Conservation (phyloP, 2,329 filamentous ascomycete genomes). For the Sporothrix humicola region DNA sequence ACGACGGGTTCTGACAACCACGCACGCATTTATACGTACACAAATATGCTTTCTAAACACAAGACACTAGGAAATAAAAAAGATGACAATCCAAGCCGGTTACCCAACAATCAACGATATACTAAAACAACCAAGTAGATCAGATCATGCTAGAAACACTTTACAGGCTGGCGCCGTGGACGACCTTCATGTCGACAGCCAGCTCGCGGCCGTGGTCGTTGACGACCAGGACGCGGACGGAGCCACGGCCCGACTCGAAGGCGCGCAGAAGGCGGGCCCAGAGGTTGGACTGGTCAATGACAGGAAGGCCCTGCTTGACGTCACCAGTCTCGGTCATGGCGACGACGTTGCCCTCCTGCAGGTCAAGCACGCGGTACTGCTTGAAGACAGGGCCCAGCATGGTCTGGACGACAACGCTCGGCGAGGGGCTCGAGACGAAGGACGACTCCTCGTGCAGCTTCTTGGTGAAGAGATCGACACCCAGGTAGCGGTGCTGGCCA, state of each 20-base stretch:
- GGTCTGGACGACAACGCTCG: slow-evolving; percentile 97
- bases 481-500: slow-evolving; percentile 99
- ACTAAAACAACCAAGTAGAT: background rate
- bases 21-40: slow-evolving; percentile 20
- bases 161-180: slow-evolving; percentile 78
- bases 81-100: too few species aligned
- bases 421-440: slow-evolving; percentile 95
- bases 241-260: slow-evolving; percentile 91
- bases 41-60: slow-evolving; percentile 34
- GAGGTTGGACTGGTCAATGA: slow-evolving; percentile 94
- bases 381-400: slow-evolving; percentile 99
- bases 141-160: slow-evolving; percentile 1
- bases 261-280: slow-evolving; percentile 78
- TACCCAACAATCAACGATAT: background rate
- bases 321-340: slow-evolving; percentile 99
- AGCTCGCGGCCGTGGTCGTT: slow-evolving; percentile 92
- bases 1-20: slow-evolving; percentile 19
- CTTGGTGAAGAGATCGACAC: slow-evolving; percentile 99
- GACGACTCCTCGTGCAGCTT: slow-evolving; percentile 98
- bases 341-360: slow-evolving; percentile 81
- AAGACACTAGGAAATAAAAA: slow-evolving; percentile 25
- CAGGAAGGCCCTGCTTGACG: slow-evolving; percentile 92
- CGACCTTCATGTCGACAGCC: slow-evolving; percentile 98
- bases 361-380: slow-evolving; percentile 99
- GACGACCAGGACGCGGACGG: slow-evolving; percentile 93